phyloP scores from a whole-genome alignment of 2,329 filamentous ascomycete species.

The Colletotrichum graminicola region DNA sequence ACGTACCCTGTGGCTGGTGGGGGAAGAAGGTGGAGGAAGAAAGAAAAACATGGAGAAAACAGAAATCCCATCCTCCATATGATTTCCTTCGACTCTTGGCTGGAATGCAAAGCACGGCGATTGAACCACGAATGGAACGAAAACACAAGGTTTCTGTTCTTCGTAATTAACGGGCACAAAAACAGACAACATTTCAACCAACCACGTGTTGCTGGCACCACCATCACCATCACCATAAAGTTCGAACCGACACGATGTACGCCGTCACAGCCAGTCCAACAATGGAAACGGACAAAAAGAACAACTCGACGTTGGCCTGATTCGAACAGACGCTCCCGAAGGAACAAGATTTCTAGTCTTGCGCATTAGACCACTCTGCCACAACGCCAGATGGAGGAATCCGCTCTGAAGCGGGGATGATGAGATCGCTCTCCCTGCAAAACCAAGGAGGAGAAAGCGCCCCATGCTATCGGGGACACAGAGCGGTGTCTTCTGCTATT shows the following conservation, averaged over 20 bases:
- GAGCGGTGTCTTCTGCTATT: background rate
- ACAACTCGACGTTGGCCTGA: slow-evolving; percentile 36
- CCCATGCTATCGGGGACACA: background rate
- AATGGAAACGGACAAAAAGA: background rate
- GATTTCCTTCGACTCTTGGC: no score
- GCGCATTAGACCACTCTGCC: slow-evolving; percentile 42
- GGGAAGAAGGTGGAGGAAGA: no score
- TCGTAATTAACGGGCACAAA: no score
- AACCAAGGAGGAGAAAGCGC: background rate
- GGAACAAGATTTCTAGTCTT: slow-evolving; percentile 43
- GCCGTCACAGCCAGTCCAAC: background rate
- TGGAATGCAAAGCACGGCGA: background rate
- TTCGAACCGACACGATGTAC: no score
- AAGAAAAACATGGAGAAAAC: background rate
- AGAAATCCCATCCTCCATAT: background rate
- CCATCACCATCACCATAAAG: no score
- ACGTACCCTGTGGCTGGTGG: background rate
- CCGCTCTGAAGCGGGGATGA: background rate
- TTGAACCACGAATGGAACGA: background rate
- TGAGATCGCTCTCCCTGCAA: rapidly evolving
- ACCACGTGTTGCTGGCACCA: no score
- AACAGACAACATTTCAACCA: background rate
- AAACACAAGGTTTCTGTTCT: background rate
- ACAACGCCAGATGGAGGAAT: slow-evolving; percentile 26
- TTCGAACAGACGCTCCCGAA: slow-evolving; percentile 42